Conservation (phyloP, 441 rosid genomes). For the Croton laevigatus region DNA sequence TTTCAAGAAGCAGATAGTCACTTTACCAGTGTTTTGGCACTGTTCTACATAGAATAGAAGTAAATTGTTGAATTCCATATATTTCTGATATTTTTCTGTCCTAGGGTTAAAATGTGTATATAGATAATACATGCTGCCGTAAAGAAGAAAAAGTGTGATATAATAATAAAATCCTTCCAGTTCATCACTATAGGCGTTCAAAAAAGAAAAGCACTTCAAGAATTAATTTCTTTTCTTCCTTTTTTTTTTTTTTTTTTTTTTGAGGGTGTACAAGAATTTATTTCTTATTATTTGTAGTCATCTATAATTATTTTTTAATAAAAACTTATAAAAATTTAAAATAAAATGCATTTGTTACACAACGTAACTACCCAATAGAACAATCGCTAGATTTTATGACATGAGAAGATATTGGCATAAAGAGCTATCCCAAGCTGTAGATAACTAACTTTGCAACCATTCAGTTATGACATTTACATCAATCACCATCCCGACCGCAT, state of each 20-base stretch:
- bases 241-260: no score
- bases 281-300: not conserved
- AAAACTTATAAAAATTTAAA: not conserved
- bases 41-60: no score
- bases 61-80: no score
- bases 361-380: not conserved
- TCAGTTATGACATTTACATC: slow-evolving; percentile 7
- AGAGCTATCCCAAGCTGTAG: not conserved
- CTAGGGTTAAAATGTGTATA: no score
- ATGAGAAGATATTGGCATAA: not conserved
- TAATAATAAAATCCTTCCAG: no score
- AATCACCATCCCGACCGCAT: not conserved
- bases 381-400: not conserved
- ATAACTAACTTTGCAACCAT: not conserved
- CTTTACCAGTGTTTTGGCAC: no score
- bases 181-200: no score
- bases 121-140: no score
- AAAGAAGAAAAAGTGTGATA: no score
- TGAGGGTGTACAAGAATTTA: not conserved
- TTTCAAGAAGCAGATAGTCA: not conserved
- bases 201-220: no score
- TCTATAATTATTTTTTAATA: not conserved
- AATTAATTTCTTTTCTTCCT: no score
- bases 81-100: no score
- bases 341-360: not conserved